Base-by-base conservation (phyloP, 2,329 filamentous ascomycete genomes). In the Dryadomyces quercus-mongolicae region DNA sequence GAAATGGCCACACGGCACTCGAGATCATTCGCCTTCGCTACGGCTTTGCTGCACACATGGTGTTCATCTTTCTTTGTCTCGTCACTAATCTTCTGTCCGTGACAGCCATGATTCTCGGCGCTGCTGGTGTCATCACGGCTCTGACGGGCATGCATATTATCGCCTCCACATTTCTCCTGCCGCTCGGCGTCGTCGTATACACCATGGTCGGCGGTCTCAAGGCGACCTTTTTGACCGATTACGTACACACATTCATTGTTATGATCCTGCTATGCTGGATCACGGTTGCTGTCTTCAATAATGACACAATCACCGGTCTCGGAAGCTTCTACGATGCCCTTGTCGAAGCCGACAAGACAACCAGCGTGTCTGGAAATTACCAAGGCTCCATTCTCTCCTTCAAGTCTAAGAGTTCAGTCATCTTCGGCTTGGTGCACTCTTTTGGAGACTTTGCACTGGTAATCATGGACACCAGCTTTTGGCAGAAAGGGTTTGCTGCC, bases 401-500 rank as follows among this genome's bases (percentile, higher is more conserved):
- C 88, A 74, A 78, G 55, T 88, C 84, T 1, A 80, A 78, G 55
- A 84, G 91, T 68, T 82, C 93, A 46, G 93, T 93, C 70, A 93
- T 94, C 68, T 84, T 66, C 43, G 84, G 43, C 18, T 31, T 53
- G 15, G 31, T 53, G 15, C 46, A 34, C 21, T n/a, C 44, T 13
- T 67, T 71, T 3, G 69, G 43, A 31, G 91, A 90, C 68, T 93
- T 91, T 56, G 85, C 78, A 54, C 89, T 86, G 1, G 87, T 93
- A 3, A 93, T 93, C 71, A 75, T 89, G 45, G 89, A 93, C 64
- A 90, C 91, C 58, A 83, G 85, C 13, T 95, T 93, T 71, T 94
- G 90, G 70, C 92, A 94, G 75, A 94, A 95, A 68, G 89, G 88
- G 13, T 94, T 95, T 61, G 88, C 90, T 8, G 89, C 90, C 0